These are phyloP conservation scores for Pestalotiopsis sp. DNA, from an alignment of 2,329 filamentous ascomycete genomes.

Conservation along the genomic window DNA sequence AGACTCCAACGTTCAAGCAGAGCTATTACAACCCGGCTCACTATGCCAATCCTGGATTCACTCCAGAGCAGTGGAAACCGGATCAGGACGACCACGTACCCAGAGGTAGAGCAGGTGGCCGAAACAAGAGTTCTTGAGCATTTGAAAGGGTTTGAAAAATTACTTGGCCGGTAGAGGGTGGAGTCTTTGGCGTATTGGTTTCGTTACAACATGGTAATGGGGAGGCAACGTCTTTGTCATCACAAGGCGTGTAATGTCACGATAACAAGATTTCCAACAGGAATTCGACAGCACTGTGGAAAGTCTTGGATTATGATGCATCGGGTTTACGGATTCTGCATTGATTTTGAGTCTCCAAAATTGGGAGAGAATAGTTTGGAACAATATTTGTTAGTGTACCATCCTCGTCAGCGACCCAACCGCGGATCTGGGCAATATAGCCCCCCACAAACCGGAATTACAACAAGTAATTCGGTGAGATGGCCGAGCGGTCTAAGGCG, in stretches of 20 bases:
- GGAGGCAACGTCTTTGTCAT: background rate
- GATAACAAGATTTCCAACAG: background rate
- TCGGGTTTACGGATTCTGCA: background rate
- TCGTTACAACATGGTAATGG: background rate
- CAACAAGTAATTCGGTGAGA: background rate
- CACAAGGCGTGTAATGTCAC: background rate
- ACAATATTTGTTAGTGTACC: background rate
- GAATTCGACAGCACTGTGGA: background rate
- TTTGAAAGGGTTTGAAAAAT: slow-evolving; percentile 27
- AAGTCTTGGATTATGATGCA: background rate
- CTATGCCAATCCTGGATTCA: slow-evolving; percentile 66
- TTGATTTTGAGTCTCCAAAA: background rate
- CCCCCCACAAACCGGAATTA: background rate
- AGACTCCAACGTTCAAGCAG: slow-evolving; percentile 65
- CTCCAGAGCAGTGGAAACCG: slow-evolving; percentile 55
- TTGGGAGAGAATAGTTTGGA: background rate
- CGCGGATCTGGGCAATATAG: background rate
- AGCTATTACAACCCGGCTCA: slow-evolving; percentile 69
- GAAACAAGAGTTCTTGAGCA: slow-evolving; percentile 33
- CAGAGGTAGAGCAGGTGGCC: slow-evolving; percentile 21
- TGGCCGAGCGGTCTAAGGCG: background rate
- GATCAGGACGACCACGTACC: slow-evolving; percentile 38
- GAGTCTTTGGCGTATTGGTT: slow-evolving; percentile 7
- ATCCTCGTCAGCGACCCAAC: background rate
- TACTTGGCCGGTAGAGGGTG: slow-evolving; percentile 4